A percentile compares a stretch with the other conserved stretches of the same genome.
Conservation (phyloP, 441 rosid genomes). For the Lagerstroemia fauriei region DNA sequence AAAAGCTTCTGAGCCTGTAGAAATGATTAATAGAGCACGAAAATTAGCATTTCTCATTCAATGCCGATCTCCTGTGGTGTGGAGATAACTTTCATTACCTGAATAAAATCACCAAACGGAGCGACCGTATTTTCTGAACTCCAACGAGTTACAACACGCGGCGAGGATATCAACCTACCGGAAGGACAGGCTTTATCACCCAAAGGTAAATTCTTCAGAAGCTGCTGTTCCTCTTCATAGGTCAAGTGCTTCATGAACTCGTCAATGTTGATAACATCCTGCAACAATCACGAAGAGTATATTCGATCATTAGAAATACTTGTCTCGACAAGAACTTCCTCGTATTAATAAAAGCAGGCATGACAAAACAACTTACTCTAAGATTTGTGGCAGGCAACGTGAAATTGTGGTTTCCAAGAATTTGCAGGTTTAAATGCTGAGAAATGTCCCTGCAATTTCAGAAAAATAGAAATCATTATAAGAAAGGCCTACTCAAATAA, state of each 20-base stretch:
- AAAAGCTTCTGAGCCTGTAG: constrained; percentile 74
- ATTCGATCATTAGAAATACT: constrained; percentile 1
- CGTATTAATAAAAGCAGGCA: not conserved
- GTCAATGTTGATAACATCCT: constrained; percentile 78
- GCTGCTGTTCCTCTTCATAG: constrained; percentile 70
- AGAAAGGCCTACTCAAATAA: not conserved
- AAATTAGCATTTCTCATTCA: not conserved
- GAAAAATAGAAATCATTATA: constrained; percentile 2
- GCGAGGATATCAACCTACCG: constrained; percentile 48
- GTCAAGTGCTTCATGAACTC: constrained; percentile 64
- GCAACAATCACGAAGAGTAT: constrained; percentile 26
- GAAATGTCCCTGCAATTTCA: constrained; percentile 62
- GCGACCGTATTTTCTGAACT: not conserved
- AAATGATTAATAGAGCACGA: constrained; percentile 19
- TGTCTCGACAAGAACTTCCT: not conserved
- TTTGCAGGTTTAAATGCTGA: constrained; percentile 56
- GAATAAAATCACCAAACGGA: not conserved
- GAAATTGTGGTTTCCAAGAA: constrained; percentile 59
- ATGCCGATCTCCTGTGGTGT: not conserved
- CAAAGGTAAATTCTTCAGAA: constrained; percentile 67
- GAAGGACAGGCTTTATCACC: constrained; percentile 56
- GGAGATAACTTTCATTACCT: not conserved
- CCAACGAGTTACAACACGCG: not conserved
- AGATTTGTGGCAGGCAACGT: constrained; percentile 65
- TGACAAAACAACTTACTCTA: constrained; percentile 50